Conservation (phyloP, 306 rosid species). For the Fragaria nilgerrensis region DNA sequence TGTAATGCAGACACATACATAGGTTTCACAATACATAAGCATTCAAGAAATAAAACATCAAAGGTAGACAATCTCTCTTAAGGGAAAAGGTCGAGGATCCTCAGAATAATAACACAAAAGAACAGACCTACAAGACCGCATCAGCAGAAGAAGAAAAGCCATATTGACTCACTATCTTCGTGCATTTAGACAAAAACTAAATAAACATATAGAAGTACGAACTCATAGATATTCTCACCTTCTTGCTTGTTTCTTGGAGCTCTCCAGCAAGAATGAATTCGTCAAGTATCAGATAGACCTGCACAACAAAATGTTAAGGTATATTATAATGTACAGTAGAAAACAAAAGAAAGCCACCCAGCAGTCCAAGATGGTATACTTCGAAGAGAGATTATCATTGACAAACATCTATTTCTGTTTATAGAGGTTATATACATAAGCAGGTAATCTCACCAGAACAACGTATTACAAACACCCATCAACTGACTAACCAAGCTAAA, state of each 20-base stretch:
- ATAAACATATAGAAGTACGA: not conserved
- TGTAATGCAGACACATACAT: not conserved
- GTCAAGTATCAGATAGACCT: slow-evolving; percentile 64
- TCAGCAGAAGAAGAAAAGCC: not conserved
- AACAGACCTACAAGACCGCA: not conserved
- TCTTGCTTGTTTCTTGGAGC: slow-evolving; percentile 72
- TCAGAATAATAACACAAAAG: not conserved
- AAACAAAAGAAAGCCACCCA: not conserved
- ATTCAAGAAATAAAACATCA: not conserved
- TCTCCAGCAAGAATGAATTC: slow-evolving; percentile 68
- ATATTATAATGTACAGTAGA: not conserved
- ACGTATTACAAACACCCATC: not conserved
- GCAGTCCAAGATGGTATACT: not conserved
- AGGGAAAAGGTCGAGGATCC: not conserved
- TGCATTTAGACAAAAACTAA: no score
- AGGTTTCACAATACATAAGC: not conserved
- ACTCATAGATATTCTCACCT: slow-evolving; percentile 29
- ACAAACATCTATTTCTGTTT: not conserved
- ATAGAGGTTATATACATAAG: not conserved
- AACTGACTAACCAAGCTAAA: not conserved
- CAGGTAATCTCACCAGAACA: not conserved
- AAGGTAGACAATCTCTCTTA: not conserved
- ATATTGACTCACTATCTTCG: not conserved
- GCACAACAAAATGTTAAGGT: not conserved
- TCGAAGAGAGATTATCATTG: not conserved